Percentiles rank a stretch among this genome's conserved stretches.
Evolutionary conservation across 2,329 filamentous ascomycete species (phyloP).

Genomic region (Teratosphaeria zuluensis): DNA sequence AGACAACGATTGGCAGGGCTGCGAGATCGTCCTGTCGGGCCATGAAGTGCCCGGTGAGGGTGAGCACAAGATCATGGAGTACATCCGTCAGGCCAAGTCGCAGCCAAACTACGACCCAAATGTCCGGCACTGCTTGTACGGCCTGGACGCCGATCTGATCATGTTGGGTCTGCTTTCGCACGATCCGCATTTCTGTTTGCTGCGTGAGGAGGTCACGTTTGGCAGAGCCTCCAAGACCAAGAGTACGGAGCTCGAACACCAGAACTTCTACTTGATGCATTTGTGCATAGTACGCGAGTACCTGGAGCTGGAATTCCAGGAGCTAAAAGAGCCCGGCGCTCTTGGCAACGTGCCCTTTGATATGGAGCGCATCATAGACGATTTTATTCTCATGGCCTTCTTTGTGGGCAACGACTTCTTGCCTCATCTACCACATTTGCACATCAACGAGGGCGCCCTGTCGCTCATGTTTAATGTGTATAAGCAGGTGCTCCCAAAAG

Average conservation of each 20-base stretch:
- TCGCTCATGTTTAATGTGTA: constrained; percentile 97
- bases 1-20: constrained; percentile 93
- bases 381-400: constrained; percentile 99
- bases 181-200: constrained; percentile 93
- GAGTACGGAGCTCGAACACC: constrained; percentile 92
- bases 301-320: constrained; percentile 91
- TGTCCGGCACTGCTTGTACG: constrained; percentile 91
- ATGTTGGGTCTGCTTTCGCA: constrained; percentile 97
- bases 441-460: constrained; percentile 96
- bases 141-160: constrained; percentile 93
- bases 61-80: constrained; percentile 99
- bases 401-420: constrained; percentile 99
- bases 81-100: constrained; percentile 93
- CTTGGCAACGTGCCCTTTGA: constrained; percentile 69
- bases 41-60: constrained; percentile 97
- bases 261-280: constrained; percentile 97
- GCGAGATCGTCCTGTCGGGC: constrained; percentile 89
- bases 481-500: constrained; percentile 76
- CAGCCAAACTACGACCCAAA: constrained; percentile 89
- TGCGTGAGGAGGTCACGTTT: constrained; percentile 97
- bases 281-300: constrained; percentile 97
- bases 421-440: constrained; percentile 87
- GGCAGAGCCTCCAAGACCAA: constrained; percentile 79
- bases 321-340: constrained; percentile 63
- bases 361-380: constrained; percentile 93